phyloP scores from a whole-genome alignment of 495 filamentous ascomycete species.

The Halenospora varia region DNA sequence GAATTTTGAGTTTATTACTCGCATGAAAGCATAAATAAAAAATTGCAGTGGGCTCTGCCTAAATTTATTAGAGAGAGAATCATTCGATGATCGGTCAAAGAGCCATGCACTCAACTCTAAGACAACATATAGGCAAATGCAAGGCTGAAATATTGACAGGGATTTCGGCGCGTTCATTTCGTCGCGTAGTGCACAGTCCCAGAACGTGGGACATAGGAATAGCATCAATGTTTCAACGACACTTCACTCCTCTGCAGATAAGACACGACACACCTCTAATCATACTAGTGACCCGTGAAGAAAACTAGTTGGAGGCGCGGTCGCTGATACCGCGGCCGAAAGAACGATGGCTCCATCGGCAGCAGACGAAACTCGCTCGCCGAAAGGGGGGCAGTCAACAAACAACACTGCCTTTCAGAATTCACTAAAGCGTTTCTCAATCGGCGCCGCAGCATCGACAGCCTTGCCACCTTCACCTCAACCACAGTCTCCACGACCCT shows the following conservation, averaged over 20 bases:
- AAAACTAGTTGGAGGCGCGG: neutral
- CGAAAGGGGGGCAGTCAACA: slow-evolving; percentile 7
- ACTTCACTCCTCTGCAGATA: neutral
- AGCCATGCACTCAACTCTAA: neutral
- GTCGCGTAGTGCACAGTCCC: neutral
- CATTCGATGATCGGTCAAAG: too few species aligned
- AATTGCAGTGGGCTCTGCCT: too few species aligned
- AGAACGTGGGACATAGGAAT: neutral
- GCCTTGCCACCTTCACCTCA: slow-evolving; percentile 26
- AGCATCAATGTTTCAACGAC: neutral
- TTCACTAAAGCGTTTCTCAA: slow-evolving; percentile 43
- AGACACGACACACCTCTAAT: neutral
- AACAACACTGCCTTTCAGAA: slow-evolving; percentile 32
- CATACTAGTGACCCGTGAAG: neutral
- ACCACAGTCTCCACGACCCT: slow-evolving; percentile 22
- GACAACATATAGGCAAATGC: neutral
- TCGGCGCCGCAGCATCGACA: slow-evolving; percentile 39
- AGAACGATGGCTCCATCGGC: neutral
- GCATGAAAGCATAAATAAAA: too few species aligned
- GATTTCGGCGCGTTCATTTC: neutral
- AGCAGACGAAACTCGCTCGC: neutral
- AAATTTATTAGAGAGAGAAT: too few species aligned
- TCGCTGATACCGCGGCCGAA: neutral
- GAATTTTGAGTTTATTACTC: too few species aligned
- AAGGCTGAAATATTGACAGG: slow-evolving; percentile 10